These are phyloP conservation scores for Debaryomyces nepalensis DNA, from an alignment of 1,139 yeast species.

Conservation along the genomic window DNA sequence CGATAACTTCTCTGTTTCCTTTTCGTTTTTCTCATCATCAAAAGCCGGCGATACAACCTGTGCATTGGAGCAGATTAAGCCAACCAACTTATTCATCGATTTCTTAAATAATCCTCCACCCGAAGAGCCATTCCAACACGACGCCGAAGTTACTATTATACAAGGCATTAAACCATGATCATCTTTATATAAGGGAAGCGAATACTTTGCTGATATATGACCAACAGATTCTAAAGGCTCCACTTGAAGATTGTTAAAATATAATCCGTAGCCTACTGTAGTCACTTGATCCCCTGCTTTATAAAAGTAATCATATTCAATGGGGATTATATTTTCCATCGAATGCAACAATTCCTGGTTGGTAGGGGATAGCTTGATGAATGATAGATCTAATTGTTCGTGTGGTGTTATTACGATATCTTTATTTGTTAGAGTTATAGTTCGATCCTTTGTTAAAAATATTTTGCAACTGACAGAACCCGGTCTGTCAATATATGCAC, in stretches of 20 bases:
- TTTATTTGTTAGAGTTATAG: slow-evolving; percentile 15
- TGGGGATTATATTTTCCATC: slow-evolving; percentile 13
- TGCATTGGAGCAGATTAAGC: slow-evolving; percentile 69
- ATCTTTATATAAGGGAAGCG: slow-evolving; percentile 18
- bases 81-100: slow-evolving; percentile 43
- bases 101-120: slow-evolving; percentile 65
- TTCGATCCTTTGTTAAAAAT: slow-evolving; percentile 13
- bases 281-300: slow-evolving; percentile 41
- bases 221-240: slow-evolving; percentile 55
- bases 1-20: slow-evolving; percentile 31
- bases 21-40: slow-evolving; percentile 13
- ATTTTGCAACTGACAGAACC: slow-evolving; percentile 13
- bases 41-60: slow-evolving; percentile 33
- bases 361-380: slow-evolving; percentile 29
- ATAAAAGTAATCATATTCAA: slow-evolving; percentile 17
- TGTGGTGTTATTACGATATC: slow-evolving; percentile 33
- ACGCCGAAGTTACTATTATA: slow-evolving; percentile 57
- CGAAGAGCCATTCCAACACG: slow-evolving; percentile 80
- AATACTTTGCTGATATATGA: slow-evolving; percentile 34
- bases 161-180: slow-evolving; percentile 25
- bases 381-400: slow-evolving; percentile 41
- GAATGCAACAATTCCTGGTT: slow-evolving; percentile 16
- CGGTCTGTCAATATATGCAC: slow-evolving; percentile 24
- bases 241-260: slow-evolving; percentile 30
- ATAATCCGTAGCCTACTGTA: slow-evolving; percentile 64